Percentiles rank a stretch among this genome's conserved stretches.
Conservation (phyloP, 2,329 filamentous ascomycete species). For the Colletotrichum somersetense region DNA sequence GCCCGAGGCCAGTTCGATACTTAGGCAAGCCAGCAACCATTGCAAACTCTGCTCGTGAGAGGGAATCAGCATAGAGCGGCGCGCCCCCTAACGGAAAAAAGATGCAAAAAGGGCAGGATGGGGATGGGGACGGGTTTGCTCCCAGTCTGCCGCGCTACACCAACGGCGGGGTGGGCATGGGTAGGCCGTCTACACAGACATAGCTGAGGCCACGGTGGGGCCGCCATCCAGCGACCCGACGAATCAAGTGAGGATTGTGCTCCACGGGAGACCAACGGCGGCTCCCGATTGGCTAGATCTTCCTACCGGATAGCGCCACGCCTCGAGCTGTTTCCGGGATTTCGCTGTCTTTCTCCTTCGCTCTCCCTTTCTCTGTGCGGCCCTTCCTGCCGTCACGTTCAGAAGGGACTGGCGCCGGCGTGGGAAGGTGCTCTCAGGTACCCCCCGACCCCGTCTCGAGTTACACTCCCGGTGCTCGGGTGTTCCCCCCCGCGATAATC, state of each 20-base stretch:
- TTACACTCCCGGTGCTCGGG: slow-evolving; percentile 17
- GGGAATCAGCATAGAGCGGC: not conserved
- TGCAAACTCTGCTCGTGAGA: slow-evolving; percentile 5
- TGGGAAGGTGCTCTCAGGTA: slow-evolving; percentile 24
- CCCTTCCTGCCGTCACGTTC: slow-evolving; percentile 28
- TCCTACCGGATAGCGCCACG: slow-evolving; percentile 29
- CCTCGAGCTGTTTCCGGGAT: slow-evolving; percentile 32
- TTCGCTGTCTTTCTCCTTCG: not conserved
- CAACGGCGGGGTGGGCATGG: slow-evolving; percentile 40
- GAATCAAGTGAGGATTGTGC: slow-evolving; percentile 29
- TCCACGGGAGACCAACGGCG: slow-evolving; percentile 29
- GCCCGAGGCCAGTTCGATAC: no score
- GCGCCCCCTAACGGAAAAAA: not conserved
- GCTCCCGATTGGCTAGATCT: slow-evolving; percentile 23
- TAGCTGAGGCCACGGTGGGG: slow-evolving; percentile 27
- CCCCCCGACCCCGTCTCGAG: slow-evolving; percentile 19
- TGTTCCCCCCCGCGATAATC: slow-evolving; percentile 1
- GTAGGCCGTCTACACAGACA: slow-evolving; percentile 11
- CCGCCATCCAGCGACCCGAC: slow-evolving; percentile 1
- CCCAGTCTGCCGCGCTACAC: slow-evolving; percentile 30
- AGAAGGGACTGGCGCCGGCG: slow-evolving; percentile 36
- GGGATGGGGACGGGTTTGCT: slow-evolving; percentile 19
- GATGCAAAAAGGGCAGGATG: slow-evolving; percentile 3
- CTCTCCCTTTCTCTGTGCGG: not conserved
- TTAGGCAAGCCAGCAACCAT: not conserved